A percentile compares a stretch with the other conserved stretches of the same genome.
phyloP scores from a whole-genome alignment of 495 filamentous ascomycete genomes.

The Podospora bellae-mahoneyi region DNA sequence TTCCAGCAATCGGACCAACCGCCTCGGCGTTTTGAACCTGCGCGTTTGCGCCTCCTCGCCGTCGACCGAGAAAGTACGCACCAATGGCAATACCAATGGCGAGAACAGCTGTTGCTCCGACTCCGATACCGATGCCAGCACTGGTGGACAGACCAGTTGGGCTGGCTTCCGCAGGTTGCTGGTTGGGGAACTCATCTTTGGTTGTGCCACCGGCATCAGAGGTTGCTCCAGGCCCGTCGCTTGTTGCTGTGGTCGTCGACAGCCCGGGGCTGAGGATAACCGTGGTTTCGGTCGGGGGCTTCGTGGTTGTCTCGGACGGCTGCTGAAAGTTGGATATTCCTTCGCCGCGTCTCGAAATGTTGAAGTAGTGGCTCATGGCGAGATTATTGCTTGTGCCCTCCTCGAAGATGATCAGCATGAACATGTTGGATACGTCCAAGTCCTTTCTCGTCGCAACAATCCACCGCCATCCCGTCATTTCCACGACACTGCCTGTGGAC shows the following conservation, averaged over 20 bases:
- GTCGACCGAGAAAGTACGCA: neutral
- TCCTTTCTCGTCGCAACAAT: neutral
- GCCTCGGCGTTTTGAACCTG: neutral
- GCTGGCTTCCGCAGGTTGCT: neutral
- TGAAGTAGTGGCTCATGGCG: slow-evolving; percentile 5
- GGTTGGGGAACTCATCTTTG: neutral
- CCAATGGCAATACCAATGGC: neutral
- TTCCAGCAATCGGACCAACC: neutral
- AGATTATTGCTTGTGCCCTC: neutral
- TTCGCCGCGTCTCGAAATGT: neutral
- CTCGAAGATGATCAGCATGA: slow-evolving; percentile 1
- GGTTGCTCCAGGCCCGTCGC: neutral
- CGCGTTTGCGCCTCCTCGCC: neutral
- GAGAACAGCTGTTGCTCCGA: neutral
- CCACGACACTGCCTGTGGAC: neutral
- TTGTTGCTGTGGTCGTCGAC: neutral
- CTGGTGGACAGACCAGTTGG: neutral
- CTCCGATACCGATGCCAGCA: neutral
- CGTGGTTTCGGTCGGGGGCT: neutral
- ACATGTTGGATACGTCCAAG: slow-evolving; percentile 3
- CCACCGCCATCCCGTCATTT: neutral
- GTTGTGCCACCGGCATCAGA: neutral
- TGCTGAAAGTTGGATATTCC: neutral
- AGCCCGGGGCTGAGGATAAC: neutral
- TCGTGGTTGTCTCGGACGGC: neutral